Evolutionary conservation across 2,329 filamentous ascomycete genomes (phyloP).

Genomic region (Aspergillus melleus): DNA sequence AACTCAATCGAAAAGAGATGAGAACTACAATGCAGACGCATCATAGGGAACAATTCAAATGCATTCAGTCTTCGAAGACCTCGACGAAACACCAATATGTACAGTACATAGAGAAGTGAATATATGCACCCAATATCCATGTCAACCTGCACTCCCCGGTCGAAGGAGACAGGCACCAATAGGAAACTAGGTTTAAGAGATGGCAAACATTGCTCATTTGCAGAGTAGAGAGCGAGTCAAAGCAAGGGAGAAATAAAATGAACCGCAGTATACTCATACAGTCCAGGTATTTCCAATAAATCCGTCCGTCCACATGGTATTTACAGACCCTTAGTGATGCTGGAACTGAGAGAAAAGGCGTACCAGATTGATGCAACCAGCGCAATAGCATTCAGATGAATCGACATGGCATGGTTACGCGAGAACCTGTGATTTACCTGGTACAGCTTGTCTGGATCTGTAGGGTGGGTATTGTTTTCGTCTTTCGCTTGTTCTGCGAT

Average conservation of each 20-base stretch:
- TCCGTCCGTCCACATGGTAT: neutral
- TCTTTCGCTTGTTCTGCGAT: neutral
- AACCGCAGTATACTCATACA: neutral
- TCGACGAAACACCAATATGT: no score
- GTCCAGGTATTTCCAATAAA: neutral
- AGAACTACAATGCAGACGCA: no score
- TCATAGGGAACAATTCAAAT: no score
- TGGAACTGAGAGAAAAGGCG: slow-evolving; percentile 26
- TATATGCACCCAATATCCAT: no score
- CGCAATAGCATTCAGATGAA: slow-evolving; percentile 45
- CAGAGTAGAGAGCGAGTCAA: neutral
- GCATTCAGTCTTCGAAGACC: no score
- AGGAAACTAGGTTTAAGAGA: no score
- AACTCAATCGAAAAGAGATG: no score
- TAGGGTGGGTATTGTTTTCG: neutral
- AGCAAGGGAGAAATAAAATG: neutral
- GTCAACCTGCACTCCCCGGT: no score
- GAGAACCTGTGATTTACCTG: slow-evolving; percentile 35
- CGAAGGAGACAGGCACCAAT: no score
- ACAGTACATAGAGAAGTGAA: no score
- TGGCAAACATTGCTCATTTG: no score
- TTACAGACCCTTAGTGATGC: slow-evolving; percentile 5
- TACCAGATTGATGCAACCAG: slow-evolving; percentile 33
- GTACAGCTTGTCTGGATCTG: slow-evolving; percentile 7
- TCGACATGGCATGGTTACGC: slow-evolving; percentile 43